phyloP scores from a whole-genome alignment of 106 monocot genomes.

The Cymbidium sinense region DNA sequence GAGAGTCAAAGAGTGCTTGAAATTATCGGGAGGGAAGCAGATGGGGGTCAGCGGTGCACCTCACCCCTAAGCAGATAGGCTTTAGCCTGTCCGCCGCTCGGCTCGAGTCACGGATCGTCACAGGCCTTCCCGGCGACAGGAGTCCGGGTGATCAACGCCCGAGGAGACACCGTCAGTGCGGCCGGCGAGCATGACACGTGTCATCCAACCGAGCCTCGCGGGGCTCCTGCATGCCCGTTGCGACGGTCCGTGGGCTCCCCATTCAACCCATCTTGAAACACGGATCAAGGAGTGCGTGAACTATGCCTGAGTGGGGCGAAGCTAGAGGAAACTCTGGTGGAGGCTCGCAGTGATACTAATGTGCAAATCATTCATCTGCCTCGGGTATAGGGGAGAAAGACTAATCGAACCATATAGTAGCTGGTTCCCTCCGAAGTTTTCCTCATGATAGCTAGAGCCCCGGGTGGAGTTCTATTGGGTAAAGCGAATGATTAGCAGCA shows the following conservation, averaged over 20 bases:
- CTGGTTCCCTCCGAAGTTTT: slow-evolving; percentile 5
- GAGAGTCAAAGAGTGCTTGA: slow-evolving; percentile 8
- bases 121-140: neutral
- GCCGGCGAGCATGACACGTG: neutral
- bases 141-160: neutral
- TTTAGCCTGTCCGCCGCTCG: neutral
- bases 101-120: neutral
- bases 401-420: slow-evolving; percentile 20
- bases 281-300: slow-evolving; percentile 22
- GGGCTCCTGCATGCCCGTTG: slow-evolving; percentile 2
- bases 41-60: slow-evolving; percentile 7
- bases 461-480: neutral
- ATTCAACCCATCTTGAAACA: slow-evolving; percentile 22
- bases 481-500: neutral
- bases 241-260: slow-evolving; percentile 13
- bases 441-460: neutral
- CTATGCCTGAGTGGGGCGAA: slow-evolving; percentile 15
- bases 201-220: neutral
- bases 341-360: slow-evolving; percentile 11
- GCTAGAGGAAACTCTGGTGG: slow-evolving; percentile 17
- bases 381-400: slow-evolving; percentile 16
- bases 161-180: neutral
- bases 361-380: slow-evolving; percentile 11
- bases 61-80: neutral
- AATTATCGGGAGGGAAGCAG: slow-evolving; percentile 10